Evolutionary conservation across 148 eudicot genomes (phyloP).

Genomic region (Persicaria tinctoria): DNA sequence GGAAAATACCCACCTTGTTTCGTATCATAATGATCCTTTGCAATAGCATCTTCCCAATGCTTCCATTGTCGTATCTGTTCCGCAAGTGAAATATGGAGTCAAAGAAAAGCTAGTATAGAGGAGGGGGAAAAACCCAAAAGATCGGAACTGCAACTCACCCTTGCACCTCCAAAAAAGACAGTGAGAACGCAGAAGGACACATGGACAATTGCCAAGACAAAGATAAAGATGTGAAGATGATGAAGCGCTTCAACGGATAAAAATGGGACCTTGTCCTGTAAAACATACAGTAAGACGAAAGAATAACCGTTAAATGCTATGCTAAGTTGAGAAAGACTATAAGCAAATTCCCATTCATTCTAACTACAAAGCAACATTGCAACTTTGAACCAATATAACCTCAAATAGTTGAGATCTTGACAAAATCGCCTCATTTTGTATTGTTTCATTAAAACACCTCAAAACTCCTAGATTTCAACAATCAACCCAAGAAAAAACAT

Average conservation of each 20-base stretch:
- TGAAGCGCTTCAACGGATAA: slow-evolving; percentile 73
- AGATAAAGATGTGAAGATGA: slow-evolving; percentile 89
- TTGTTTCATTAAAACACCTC: too few species aligned
- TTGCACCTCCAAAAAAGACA: slow-evolving; percentile 58
- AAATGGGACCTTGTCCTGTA: slow-evolving; percentile 60
- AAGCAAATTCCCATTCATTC: background rate
- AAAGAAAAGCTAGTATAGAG: background rate
- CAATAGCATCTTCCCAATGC: slow-evolving; percentile 66
- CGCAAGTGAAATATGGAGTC: slow-evolving; percentile 1
- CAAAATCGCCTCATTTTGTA: too few species aligned
- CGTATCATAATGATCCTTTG: slow-evolving; percentile 45
- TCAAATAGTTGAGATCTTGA: too few species aligned
- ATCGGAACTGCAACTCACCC: slow-evolving; percentile 33
- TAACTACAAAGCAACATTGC: background rate
- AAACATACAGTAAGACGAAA: background rate
- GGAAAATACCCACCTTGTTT: slow-evolving; percentile 34
- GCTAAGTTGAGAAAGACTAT: background rate
- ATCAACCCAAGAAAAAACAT: too few species aligned
- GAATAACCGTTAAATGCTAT: background rate
- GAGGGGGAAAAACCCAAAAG: background rate
- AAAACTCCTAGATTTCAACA: too few species aligned
- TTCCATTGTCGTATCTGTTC: slow-evolving; percentile 82
- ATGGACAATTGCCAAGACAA: slow-evolving; percentile 76
- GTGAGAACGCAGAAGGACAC: slow-evolving; percentile 71
- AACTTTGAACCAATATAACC: too few species aligned